phyloP scores from a whole-genome alignment of 345 rosid genomes.

The Hibiscus trionum region DNA sequence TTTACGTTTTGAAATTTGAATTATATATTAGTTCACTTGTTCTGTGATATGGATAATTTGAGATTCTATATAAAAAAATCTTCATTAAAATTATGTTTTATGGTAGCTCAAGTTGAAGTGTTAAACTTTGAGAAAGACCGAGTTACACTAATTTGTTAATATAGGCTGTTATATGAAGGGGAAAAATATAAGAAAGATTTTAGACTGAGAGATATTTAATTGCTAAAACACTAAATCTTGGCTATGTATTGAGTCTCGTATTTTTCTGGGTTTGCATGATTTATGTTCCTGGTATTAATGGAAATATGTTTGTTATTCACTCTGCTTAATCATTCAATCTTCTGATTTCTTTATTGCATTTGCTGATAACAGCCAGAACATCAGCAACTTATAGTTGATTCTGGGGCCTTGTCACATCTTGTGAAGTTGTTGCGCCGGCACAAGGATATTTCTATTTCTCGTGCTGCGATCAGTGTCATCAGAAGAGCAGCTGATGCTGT shows the following conservation, averaged over 20 bases:
- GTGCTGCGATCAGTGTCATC: constrained; percentile 79
- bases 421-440: constrained; percentile 75
- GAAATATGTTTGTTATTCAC: neutral
- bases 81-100: neutral
- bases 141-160: neutral
- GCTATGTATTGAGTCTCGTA: neutral
- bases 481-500: constrained; percentile 98
- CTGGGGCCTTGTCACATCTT: constrained; percentile 80
- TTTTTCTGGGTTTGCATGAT: neutral
- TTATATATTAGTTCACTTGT: neutral
- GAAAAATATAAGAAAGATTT: neutral
- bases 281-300: neutral
- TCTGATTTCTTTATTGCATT: constrained; percentile 17
- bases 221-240: neutral
- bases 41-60: neutral
- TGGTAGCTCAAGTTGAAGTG: neutral
- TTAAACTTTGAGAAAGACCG: neutral
- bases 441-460: constrained; percentile 50
- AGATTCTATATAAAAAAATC: neutral
- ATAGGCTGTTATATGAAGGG: neutral
- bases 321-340: neutral
- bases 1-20: neutral
- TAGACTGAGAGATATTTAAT: neutral
- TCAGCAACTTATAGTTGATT: constrained; percentile 89
- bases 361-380: constrained; percentile 81